phyloP scores from a whole-genome alignment of 108 stramenopile species.

The Conticribra guillardii region DNA sequence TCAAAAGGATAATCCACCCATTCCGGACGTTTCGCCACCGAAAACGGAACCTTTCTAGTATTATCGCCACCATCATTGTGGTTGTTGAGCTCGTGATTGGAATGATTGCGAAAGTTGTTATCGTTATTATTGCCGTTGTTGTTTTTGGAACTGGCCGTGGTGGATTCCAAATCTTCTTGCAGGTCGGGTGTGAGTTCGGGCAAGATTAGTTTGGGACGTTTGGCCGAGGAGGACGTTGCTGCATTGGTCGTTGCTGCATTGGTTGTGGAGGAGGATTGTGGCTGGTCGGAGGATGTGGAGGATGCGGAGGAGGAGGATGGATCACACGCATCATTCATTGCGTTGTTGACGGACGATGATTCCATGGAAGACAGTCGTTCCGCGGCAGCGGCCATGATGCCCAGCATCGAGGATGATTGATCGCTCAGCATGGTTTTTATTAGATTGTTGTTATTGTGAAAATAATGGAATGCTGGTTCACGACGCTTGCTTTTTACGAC shows the following conservation, averaged over 20 bases:
- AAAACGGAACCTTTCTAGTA: constrained; percentile 16
- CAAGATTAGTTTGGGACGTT: not conserved
- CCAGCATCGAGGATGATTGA: constrained; percentile 22
- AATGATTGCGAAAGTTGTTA: not conserved
- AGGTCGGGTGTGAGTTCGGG: not conserved
- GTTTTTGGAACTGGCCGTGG: not conserved
- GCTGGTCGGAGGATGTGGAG: not conserved
- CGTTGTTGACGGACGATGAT: not conserved
- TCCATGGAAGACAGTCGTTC: constrained; percentile 6
- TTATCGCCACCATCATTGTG: constrained; percentile 3
- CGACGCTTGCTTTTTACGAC: no score
- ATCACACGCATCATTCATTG: not conserved
- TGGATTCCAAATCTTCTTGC: not conserved
- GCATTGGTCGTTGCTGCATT: not conserved
- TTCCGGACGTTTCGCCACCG: constrained; percentile 20
- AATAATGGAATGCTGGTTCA: no score
- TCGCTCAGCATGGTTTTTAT: no score
- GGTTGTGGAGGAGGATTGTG: not conserved
- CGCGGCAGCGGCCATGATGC: constrained; percentile 32
- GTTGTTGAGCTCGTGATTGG: constrained; percentile 7
- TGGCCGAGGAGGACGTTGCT: constrained; percentile 2
- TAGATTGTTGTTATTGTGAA: no score
- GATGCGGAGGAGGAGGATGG: not conserved
- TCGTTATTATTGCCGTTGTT: constrained; percentile 9
- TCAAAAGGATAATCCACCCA: constrained; percentile 24